Percentiles rank a stretch among this genome's conserved stretches.
Conservation (phyloP, 345 rosid genomes). For the Dimocarpus longan region DNA sequence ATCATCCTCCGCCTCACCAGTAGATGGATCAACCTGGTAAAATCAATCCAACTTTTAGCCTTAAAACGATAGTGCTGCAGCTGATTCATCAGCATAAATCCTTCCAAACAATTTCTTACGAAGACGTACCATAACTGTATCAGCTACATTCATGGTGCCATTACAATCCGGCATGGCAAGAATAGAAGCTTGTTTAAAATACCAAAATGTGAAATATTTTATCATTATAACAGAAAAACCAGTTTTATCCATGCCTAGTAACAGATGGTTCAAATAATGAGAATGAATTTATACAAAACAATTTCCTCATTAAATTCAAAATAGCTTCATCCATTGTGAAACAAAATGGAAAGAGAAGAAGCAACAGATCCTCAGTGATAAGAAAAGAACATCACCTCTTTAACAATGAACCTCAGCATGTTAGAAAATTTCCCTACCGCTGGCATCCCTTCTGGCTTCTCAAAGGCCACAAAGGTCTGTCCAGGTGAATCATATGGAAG, state of each 20-base stretch:
- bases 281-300: background rate
- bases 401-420: constrained; percentile 79
- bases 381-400: constrained; percentile 59
- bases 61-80: background rate
- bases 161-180: background rate
- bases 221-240: background rate
- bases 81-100: background rate
- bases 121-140: background rate
- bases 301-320: background rate
- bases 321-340: background rate
- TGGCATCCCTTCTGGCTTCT: constrained; percentile 80
- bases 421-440: constrained; percentile 91
- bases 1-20: constrained; percentile 93
- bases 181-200: background rate
- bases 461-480: constrained; percentile 85
- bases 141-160: background rate
- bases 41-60: constrained; percentile 5
- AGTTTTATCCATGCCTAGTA: background rate
- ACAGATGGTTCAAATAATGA: background rate
- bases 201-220: background rate
- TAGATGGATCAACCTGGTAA: constrained; percentile 80
- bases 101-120: background rate
- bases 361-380: background rate
- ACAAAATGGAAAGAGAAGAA: background rate
- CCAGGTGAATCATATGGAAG: constrained; percentile 96